A percentile compares a stretch with the other conserved stretches of the same genome.
Evolutionary conservation across 805 yeast genomes (phyloP).

Genomic region (Yarrowia divulgata): DNA sequence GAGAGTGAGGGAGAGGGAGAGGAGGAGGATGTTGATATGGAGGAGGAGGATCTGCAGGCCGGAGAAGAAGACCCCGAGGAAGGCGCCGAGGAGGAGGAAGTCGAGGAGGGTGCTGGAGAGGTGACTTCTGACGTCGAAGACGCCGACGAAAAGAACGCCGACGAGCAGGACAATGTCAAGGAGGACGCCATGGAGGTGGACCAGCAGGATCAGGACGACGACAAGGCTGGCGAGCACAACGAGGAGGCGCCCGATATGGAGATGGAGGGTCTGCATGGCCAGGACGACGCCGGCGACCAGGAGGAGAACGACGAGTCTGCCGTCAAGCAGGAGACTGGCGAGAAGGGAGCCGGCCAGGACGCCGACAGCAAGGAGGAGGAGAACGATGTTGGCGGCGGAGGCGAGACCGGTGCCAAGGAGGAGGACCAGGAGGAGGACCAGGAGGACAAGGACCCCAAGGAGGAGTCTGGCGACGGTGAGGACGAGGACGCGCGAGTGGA

Average conservation of each 20-base stretch:
- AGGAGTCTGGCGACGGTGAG: constrained; percentile 45
- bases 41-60: constrained; percentile 45
- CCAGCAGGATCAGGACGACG: constrained; percentile 61
- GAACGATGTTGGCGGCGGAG: constrained; percentile 83
- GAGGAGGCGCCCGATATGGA: constrained; percentile 57
- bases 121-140: constrained; percentile 49
- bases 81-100: constrained; percentile 50
- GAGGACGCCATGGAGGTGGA: constrained; percentile 47
- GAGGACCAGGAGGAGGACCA: constrained; percentile 78
- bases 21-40: constrained; percentile 44
- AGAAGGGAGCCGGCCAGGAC: constrained; percentile 62
- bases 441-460: constrained; percentile 54
- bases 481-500: constrained; percentile 62
- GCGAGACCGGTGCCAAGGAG: constrained; percentile 87
- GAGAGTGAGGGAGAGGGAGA: constrained; percentile 47
- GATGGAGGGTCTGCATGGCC: constrained; percentile 75
- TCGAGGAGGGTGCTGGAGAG: constrained; percentile 46
- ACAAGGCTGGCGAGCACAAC: constrained; percentile 76
- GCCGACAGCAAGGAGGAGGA: constrained; percentile 80
- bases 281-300: constrained; percentile 61
- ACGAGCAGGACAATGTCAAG: constrained; percentile 46
- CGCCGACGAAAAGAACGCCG: constrained; percentile 49
- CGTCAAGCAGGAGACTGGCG: constrained; percentile 51
- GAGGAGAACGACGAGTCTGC: constrained; percentile 66
- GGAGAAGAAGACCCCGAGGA: constrained; percentile 48